Evolutionary conservation across 352 stramenopile species (phyloP).

Genomic region (Phytophthora podocarpi): DNA sequence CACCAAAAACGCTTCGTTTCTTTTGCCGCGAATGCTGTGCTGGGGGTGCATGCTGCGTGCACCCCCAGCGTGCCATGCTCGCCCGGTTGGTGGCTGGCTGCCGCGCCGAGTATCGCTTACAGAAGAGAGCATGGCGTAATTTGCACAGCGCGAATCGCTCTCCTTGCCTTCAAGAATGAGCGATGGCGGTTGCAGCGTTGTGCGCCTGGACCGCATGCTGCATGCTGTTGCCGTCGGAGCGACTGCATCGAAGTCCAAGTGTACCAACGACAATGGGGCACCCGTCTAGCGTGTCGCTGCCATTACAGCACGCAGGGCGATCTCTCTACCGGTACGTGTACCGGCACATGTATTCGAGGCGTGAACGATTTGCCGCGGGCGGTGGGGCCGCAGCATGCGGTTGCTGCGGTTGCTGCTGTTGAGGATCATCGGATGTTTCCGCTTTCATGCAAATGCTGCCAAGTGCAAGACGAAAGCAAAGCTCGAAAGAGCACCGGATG

Average conservation of each 20-base stretch:
- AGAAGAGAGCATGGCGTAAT: background rate
- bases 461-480: conserved; percentile 8
- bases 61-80: background rate
- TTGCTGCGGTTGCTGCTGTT: conserved; percentile 5
- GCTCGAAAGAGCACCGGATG: background rate
- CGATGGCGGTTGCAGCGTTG: conserved; percentile 10
- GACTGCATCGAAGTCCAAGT: conserved; percentile 18
- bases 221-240: conserved; percentile 7
- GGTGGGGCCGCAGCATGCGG: background rate
- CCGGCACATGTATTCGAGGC: background rate
- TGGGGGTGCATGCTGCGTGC: conserved; percentile 1
- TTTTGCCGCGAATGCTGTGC: conserved; percentile 12
- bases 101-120: background rate
- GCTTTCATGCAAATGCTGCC: background rate
- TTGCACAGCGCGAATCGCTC: conserved; percentile 25
- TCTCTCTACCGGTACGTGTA: no score
- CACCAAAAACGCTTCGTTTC: conserved; percentile 19
- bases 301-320: conserved; percentile 7
- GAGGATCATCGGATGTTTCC: conserved; percentile 18
- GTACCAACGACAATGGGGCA: conserved; percentile 10
- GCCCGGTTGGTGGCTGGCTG: no score
- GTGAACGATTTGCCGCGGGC: conserved; percentile 20
- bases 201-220: background rate
- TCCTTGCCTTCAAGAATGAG: conserved; percentile 33
- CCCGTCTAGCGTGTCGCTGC: conserved; percentile 24